Base-by-base conservation (phyloP, 2,329 filamentous ascomycete species). In the Talaromyces albobiverticillius region DNA sequence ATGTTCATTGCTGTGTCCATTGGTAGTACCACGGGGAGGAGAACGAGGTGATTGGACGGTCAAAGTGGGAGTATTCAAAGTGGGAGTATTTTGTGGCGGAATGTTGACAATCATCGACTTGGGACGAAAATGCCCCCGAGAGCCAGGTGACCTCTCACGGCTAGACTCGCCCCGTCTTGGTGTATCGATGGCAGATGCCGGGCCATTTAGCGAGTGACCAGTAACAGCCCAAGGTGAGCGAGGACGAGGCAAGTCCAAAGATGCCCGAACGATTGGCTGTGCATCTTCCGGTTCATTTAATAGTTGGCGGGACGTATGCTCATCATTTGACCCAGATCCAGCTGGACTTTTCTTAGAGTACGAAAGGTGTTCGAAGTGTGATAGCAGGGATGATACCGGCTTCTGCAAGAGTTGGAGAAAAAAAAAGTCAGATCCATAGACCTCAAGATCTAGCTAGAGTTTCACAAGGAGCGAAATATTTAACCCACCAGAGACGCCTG, bases 1-100 rank as follows among this genome's bases (percentile, higher is more conserved):
- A 88, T 89, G 66, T 84, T 84, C 13, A 87, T 80, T 48, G 80
- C 76, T 65, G 79, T 84, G 74, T 83, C 61, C 56, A 42, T 64
- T 64, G n/a, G n/a, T n/a, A 31, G 62, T 50, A 5, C 59, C 61
- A 7, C 68, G 67, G 8, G 75, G 72, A 20, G 74, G 73, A 41
- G 75, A 75, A 36, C 66, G 66, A 7, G 74, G 74, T 3, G 75
- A 76, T 47, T 77, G 71, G 7, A 76, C 67, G 4, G 71, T 72
- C 48, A 76, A 64, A 1, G 68, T 71, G 10, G 75, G 74, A 10
- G 71, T 66, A 11, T 74, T 62, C 5, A 10, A 10, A 5, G 10
- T 54, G 74, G 72, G 23, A 74, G 68, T 13, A 73, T 70, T 4
- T n/a, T n/a, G n/a, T n/a, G n/a, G n/a, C n/a, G n/a, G n/a, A 73